phyloP scores from a whole-genome alignment of 768 basidiomycete genomes.

The Hortiboletus campestris region DNA sequence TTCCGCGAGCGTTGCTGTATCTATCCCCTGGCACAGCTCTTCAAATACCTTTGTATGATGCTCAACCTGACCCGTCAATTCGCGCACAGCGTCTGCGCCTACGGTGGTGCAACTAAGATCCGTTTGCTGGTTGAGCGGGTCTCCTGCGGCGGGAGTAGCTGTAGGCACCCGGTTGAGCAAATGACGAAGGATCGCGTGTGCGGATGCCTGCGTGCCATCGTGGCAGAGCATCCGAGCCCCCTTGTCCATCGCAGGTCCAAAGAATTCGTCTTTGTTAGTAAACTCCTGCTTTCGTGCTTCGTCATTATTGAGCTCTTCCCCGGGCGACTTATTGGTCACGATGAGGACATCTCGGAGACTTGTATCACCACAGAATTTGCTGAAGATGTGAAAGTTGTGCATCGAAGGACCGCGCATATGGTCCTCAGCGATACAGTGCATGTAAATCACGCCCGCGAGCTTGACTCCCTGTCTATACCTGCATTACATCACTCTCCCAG shows the following conservation, averaged over 20 bases:
- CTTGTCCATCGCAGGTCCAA: constrained; percentile 44
- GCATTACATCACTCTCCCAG: background rate
- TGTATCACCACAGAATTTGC: constrained; percentile 47
- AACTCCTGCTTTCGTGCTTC: constrained; percentile 40
- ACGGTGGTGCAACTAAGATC: constrained; percentile 44
- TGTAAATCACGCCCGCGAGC: constrained; percentile 48
- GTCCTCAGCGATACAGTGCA: constrained; percentile 47
- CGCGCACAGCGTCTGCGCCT: constrained; percentile 43
- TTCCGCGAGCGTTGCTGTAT: constrained; percentile 37
- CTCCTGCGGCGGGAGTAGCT: constrained; percentile 43
- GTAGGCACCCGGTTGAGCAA: constrained; percentile 38
- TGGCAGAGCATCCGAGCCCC: constrained; percentile 44
- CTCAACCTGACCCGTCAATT: constrained; percentile 42
- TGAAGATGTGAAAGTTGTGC: constrained; percentile 45
- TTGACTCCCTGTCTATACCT: constrained; percentile 30
- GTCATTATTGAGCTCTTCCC: constrained; percentile 31
- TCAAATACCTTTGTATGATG: constrained; percentile 43
- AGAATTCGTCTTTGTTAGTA: constrained; percentile 36
- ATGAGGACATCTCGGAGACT: constrained; percentile 47
- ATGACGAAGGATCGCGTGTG: constrained; percentile 42
- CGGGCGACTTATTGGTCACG: constrained; percentile 47
- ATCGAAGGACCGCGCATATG: constrained; percentile 42
- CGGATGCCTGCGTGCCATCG: constrained; percentile 40
- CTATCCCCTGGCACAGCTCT: constrained; percentile 41
- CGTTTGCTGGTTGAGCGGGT: constrained; percentile 41